A percentile compares a stretch with the other conserved stretches of the same genome.
Evolutionary conservation across 768 basidiomycete species (phyloP).

Genomic region (Nevesoporus exiguus): DNA sequence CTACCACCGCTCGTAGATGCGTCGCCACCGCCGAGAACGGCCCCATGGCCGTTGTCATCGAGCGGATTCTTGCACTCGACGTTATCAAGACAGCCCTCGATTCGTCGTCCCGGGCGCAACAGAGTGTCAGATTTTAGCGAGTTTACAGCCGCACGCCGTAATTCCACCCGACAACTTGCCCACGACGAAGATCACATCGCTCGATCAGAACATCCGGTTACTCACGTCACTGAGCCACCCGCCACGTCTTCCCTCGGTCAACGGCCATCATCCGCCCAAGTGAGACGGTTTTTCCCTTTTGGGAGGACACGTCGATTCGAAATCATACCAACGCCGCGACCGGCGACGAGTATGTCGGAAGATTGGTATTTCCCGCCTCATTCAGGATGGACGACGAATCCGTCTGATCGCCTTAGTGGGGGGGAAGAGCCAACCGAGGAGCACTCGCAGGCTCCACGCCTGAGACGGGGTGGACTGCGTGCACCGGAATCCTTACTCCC

Average conservation of each 20-base stretch:
- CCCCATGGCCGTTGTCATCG: conserved; percentile 24
- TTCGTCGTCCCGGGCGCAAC: conserved; percentile 54
- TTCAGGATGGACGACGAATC: conserved; percentile 17
- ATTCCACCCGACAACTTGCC: conserved; percentile 37
- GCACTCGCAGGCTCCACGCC: conserved; percentile 43
- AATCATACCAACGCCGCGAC: conserved; percentile 31
- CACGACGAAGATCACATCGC: conserved; percentile 25
- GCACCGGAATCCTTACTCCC: conserved; percentile 60
- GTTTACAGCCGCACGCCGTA: conserved; percentile 64
- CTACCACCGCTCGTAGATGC: conserved; percentile 30
- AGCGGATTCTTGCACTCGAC: conserved; percentile 26
- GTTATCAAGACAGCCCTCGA: conserved; percentile 54
- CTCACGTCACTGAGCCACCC: background rate
- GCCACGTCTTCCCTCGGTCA: conserved; percentile 9
- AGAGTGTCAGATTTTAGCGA: conserved; percentile 69
- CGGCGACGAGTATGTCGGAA: conserved; percentile 27
- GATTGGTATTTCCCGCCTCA: conserved; percentile 34
- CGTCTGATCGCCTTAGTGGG: conserved; percentile 17
- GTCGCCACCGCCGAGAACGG: conserved; percentile 21
- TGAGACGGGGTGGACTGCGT: conserved; percentile 65
- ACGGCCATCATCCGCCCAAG: conserved; percentile 21
- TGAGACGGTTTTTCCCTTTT: conserved; percentile 58
- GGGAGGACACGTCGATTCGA: conserved; percentile 44
- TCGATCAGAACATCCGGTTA: conserved; percentile 9
- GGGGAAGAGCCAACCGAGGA: conserved; percentile 36